Evolutionary conservation across 2,329 filamentous ascomycete species (phyloP), one percentile per base, ranked within the genome.

Genomic region (Apiospora sp.): DNA sequence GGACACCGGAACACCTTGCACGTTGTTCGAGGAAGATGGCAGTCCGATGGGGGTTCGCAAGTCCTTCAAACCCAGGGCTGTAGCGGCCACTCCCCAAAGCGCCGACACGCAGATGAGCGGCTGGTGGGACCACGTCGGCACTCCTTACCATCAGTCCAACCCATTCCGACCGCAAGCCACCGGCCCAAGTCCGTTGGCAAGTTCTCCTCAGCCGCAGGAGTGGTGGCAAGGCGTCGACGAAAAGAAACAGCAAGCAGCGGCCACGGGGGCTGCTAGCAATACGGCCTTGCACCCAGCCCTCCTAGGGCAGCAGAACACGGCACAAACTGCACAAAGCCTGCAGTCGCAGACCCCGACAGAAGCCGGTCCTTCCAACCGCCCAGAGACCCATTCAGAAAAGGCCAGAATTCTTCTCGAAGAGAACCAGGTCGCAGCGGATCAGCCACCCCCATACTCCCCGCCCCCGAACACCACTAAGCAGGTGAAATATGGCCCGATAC

Each of bases 81-180:
- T 80, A 12, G 78, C 80, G 67, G 68, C 84, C 75, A 82, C 83
- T 58, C 81, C 86, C 64, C 81, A 86, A 68, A 89, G 88, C 54
- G 89, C 88, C 41, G 87, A 85, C 58, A 87, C 89, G 14, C 87
- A 86, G 71, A 92, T 91, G 37, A 86, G 87, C 73, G 93, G 93
- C 27, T 95, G 93, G 92, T 95, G 93, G 93, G 93, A 94, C 77
- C 87, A 93, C 75, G 90, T 95, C 71, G 91, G 89, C 10, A 93
- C 92, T 0, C 69, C 68, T 19, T 51, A 51, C 54, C 30, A 22
- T 2, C 68, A 86, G 76, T 77, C 81, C 19, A 86, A 85, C 49
- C 85, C 87, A 30, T 82, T 84, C 67, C 83, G 82, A 67, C 82
- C 82, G 51, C 82, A 84, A 64, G 83, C 82, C 67, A 82, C 82